Conservation (phyloP, 1,284 basidiomycete genomes). For the Phellopilus nigrolimitatus region DNA sequence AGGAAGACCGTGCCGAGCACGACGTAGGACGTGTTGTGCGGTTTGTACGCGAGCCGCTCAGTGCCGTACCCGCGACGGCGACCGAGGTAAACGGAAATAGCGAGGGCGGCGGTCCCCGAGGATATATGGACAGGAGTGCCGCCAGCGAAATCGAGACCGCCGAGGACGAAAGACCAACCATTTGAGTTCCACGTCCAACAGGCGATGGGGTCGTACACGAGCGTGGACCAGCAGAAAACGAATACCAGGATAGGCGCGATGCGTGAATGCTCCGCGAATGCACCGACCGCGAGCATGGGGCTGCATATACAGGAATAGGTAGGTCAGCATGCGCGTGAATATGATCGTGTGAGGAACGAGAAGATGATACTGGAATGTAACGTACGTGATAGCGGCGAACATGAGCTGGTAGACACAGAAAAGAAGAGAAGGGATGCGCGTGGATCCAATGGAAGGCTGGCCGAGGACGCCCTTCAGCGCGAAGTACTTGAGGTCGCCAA, state of each 20-base stretch:
- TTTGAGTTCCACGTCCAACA: conserved; percentile 93
- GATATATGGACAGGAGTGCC: conserved; percentile 88
- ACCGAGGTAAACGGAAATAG: conserved; percentile 90
- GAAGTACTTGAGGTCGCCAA: conserved; percentile 77
- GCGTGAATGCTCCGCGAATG: conserved; percentile 86
- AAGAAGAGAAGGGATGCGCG: conserved; percentile 73
- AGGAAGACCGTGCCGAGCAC: conserved; percentile 90
- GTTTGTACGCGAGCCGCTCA: conserved; percentile 85
- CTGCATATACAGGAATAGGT: conserved; percentile 29
- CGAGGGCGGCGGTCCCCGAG: conserved; percentile 87
- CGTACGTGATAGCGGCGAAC: conserved; percentile 82
- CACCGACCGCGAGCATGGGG: conserved; percentile 84
- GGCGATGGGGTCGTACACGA: conserved; percentile 92
- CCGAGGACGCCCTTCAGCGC: conserved; percentile 79
- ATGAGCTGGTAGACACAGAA: conserved; percentile 89
- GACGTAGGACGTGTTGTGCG: conserved; percentile 84
- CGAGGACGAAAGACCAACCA: conserved; percentile 80
- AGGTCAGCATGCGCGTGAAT: conserved; percentile 1
- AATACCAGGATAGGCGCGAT: conserved; percentile 88
- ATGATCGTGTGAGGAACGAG: not conserved
- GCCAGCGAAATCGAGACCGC: conserved; percentile 92
- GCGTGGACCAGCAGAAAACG: conserved; percentile 87
- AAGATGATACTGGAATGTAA: conserved; percentile 7
- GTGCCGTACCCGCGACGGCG: conserved; percentile 91
- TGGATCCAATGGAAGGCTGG: conserved; percentile 68